Evolutionary conservation across 2,329 filamentous ascomycete species (phyloP).

Genomic region (Penicillium sp.): DNA sequence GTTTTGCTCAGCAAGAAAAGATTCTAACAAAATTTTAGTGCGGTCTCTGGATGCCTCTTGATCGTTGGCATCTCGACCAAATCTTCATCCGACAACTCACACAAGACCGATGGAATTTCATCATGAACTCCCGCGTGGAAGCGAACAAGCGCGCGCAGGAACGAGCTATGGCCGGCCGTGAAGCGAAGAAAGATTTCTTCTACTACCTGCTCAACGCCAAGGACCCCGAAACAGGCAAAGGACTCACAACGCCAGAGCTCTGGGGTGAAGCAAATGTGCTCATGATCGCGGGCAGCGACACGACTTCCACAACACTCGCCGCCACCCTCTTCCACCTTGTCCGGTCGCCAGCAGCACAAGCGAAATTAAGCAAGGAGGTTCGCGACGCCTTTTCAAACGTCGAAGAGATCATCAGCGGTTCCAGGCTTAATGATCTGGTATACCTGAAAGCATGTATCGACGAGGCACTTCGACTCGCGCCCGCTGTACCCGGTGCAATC

Average conservation of each 20-base stretch:
- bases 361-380: slow-evolving; percentile 36
- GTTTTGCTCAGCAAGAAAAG: background rate
- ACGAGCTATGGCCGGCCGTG: slow-evolving; percentile 58
- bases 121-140: slow-evolving; percentile 69
- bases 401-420: slow-evolving; percentile 39
- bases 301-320: slow-evolving; percentile 64
- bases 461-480: slow-evolving; percentile 43
- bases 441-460: slow-evolving; percentile 45
- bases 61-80: slow-evolving; percentile 66
- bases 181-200: slow-evolving; percentile 72
- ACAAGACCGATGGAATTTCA: slow-evolving; percentile 66
- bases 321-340: slow-evolving; percentile 44
- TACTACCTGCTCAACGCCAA: slow-evolving; percentile 71
- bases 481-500: slow-evolving; percentile 39
- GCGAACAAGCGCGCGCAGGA: slow-evolving; percentile 64
- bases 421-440: slow-evolving; percentile 34
- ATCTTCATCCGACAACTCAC: slow-evolving; percentile 68
- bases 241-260: slow-evolving; percentile 65
- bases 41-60: slow-evolving; percentile 69
- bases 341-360: slow-evolving; percentile 32
- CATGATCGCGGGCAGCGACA: slow-evolving; percentile 72
- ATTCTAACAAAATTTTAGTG: slow-evolving; percentile 47
- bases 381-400: slow-evolving; percentile 34
- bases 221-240: slow-evolving; percentile 69
- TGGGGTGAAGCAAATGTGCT: slow-evolving; percentile 71